phyloP scores from a whole-genome alignment of 768 basidiomycete genomes.

The Mycena venus region DNA sequence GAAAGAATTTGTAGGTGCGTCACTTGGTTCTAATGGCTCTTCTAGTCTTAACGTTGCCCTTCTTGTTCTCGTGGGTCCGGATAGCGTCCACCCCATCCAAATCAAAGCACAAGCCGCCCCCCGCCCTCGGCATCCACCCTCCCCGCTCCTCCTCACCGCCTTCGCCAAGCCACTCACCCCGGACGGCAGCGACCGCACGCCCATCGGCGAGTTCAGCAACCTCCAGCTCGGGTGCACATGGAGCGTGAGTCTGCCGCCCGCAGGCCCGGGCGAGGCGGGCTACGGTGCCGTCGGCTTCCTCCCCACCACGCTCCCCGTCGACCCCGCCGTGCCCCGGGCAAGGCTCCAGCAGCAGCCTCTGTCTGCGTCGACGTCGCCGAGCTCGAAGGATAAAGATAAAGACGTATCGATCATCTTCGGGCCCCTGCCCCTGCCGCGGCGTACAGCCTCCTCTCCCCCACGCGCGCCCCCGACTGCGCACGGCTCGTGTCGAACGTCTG shows the following conservation, averaged over 20 bases:
- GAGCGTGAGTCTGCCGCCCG: conserved; percentile 9
- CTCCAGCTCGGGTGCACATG: no score
- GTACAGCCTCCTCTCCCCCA: conserved; percentile 69
- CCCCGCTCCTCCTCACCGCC: neutral
- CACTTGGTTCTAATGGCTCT: no score
- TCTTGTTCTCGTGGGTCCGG: conserved; percentile 28
- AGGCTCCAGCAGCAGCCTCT: neutral
- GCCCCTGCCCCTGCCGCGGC: neutral
- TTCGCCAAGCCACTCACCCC: neutral
- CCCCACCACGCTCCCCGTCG: neutral
- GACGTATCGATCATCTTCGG: no score
- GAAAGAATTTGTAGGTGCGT: no score
- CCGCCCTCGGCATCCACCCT: no score
- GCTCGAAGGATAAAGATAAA: no score
- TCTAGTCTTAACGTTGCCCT: no score
- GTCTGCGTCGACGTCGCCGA: neutral
- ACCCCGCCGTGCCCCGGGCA: neutral
- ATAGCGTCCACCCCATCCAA: conserved; percentile 27
- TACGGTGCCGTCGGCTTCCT: no score
- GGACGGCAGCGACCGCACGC: conserved; percentile 4
- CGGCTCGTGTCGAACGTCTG: conserved; percentile 53
- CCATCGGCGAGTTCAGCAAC: no score
- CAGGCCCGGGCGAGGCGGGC: no score
- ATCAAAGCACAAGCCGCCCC: conserved; percentile 14
- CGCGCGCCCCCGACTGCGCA: conserved; percentile 63